These are phyloP conservation scores for Calonectria pauciramosa DNA, from an alignment of 2,329 filamentous ascomycete species.

Conservation along the genomic window DNA sequence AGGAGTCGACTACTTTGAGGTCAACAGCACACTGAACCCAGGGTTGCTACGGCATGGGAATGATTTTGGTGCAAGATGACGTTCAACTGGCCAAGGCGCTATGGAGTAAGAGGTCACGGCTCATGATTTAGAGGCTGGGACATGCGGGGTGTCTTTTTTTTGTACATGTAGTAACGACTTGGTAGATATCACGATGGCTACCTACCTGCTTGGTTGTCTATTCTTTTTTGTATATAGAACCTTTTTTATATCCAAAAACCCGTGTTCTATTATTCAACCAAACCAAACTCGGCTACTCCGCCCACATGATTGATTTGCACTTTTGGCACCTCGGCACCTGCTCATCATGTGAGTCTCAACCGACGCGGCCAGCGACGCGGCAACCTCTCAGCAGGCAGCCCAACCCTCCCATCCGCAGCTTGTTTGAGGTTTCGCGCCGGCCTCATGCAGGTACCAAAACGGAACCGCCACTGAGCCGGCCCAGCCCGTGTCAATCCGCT, in stretches of 20 bases:
- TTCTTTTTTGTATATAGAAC: background rate
- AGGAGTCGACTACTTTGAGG: background rate
- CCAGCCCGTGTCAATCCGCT: background rate
- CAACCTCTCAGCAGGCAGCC: constrained; percentile 5
- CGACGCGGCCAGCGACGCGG: background rate
- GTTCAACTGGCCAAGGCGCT: constrained; percentile 18
- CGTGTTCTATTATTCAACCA: background rate
- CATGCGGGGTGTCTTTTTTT: background rate
- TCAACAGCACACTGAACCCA: background rate
- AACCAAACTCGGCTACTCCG: no score
- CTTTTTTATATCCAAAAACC: background rate
- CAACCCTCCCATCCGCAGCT: background rate
- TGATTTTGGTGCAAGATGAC: background rate
- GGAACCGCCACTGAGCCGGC: background rate
- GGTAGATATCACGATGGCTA: constrained; percentile 16
- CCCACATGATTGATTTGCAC: no score
- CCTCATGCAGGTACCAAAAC: constrained; percentile 25
- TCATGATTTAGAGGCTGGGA: constrained; percentile 20
- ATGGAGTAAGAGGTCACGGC: constrained; percentile 18
- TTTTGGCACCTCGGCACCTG: background rate
- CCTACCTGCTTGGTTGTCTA: background rate
- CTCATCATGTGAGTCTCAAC: background rate
- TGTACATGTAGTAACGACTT: constrained; percentile 16
- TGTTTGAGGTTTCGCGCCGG: constrained; percentile 2
- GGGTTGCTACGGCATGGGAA: background rate